Percentiles rank a stretch among this genome's conserved stretches.
Conservation (phyloP, 257 asterid species). For the Scutellaria minor region DNA sequence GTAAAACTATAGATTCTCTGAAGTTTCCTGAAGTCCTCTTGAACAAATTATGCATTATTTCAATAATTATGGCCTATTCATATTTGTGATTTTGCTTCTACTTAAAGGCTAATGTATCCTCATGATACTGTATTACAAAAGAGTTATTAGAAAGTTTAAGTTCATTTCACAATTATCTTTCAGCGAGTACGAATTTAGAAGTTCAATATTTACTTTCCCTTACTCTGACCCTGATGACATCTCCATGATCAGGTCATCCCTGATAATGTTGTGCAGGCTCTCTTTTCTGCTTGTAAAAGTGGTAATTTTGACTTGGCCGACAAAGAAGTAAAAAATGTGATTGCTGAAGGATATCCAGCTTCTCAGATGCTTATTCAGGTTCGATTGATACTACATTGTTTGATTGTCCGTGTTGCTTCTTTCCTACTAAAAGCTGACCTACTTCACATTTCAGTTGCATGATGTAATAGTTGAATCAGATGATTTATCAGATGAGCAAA, state of each 20-base stretch:
- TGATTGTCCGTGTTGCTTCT: not conserved
- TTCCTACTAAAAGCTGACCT: constrained; percentile 39
- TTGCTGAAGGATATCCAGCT: constrained; percentile 95
- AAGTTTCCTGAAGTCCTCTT: constrained; percentile 1
- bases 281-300: constrained; percentile 76
- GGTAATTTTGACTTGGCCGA: constrained; percentile 85
- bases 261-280: constrained; percentile 60
- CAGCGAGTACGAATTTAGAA: not conserved
- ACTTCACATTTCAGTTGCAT: constrained; percentile 61
- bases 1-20: not conserved
- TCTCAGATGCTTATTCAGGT: constrained; percentile 96
- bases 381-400: constrained; percentile 25
- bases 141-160: not conserved
- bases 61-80: not conserved
- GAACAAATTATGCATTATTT: not conserved
- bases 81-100: not conserved
- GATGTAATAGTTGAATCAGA: constrained; percentile 72
- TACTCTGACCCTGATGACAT: constrained; percentile 20
- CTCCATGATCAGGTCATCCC: constrained; percentile 73
- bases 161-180: not conserved
- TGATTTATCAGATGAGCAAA: constrained; percentile 75
- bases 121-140: not conserved
- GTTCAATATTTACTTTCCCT: constrained; percentile 15
- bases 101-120: constrained; percentile 1
- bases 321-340: constrained; percentile 77